These are phyloP conservation scores for Porodaedalea pini DNA, from an alignment of 1,284 basidiomycete genomes.

Conservation along the genomic window DNA sequence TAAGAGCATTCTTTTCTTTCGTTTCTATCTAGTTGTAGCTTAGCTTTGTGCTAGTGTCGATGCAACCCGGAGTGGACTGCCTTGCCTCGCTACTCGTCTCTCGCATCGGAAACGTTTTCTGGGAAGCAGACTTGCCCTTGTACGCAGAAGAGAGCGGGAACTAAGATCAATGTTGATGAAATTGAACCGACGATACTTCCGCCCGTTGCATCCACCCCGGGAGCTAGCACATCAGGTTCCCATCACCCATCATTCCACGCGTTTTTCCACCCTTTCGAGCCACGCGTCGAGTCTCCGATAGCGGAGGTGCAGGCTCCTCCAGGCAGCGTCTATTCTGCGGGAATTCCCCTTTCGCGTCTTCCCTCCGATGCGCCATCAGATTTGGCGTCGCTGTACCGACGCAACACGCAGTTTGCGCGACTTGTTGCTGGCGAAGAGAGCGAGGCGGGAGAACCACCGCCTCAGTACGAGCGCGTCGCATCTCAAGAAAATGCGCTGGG, in stretches of 20 bases:
- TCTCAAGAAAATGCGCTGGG: slow-evolving; percentile 5
- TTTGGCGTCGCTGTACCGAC: slow-evolving; percentile 35
- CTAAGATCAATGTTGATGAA: neutral
- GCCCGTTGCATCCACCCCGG: neutral
- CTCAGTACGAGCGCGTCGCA: slow-evolving; percentile 44
- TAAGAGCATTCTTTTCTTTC: slow-evolving; percentile 38
- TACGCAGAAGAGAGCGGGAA: slow-evolving; percentile 21
- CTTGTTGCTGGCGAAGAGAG: slow-evolving; percentile 62
- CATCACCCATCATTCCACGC: slow-evolving; percentile 4
- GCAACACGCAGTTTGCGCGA: slow-evolving; percentile 51
- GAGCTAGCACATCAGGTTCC: neutral
- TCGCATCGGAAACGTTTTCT: slow-evolving; percentile 34
- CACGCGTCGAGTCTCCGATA: neutral
- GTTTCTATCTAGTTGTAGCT: slow-evolving; percentile 6
- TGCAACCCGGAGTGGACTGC: slow-evolving; percentile 77
- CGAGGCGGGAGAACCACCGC: slow-evolving; percentile 61
- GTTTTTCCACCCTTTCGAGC: slow-evolving; percentile 5
- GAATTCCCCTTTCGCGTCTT: slow-evolving; percentile 7
- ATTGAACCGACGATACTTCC: slow-evolving; percentile 8
- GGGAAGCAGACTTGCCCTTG: slow-evolving; percentile 45
- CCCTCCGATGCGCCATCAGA: slow-evolving; percentile 25
- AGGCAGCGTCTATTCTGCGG: neutral
- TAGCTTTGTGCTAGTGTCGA: slow-evolving; percentile 51
- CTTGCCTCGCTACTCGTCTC: slow-evolving; percentile 65
- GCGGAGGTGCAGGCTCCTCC: neutral